Base-by-base conservation (phyloP, 192 early-diverging fungal genomes). In the Coemansia furcata region DNA sequence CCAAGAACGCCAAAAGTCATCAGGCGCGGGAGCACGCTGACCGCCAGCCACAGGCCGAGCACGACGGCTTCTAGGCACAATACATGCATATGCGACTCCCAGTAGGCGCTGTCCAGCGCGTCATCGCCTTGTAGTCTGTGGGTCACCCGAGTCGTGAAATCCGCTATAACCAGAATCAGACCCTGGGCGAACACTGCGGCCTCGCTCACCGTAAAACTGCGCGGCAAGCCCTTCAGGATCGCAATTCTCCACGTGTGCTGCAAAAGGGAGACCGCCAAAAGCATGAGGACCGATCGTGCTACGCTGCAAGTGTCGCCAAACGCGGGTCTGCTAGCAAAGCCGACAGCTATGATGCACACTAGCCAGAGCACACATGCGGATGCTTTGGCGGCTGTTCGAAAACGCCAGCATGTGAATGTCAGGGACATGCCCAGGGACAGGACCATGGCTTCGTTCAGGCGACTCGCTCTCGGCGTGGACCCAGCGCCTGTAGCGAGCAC, bases 171-270 rank as follows among this genome's bases (percentile, higher is more conserved):
- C 30, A 74, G 35, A 19, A 44, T 14, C 10, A 62, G 32, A 8
- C 67, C 67, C 66, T 82, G 80, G 23, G 67, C 64, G 0, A 57
- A 29, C 10, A 67, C 71, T 3, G 75, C 66, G 6, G 80, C 75
- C 60, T 82, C 80, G 46, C 80, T 75, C 19, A 77, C 38, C 44
- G 80, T 77, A 33, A 82, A 74, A 62, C 80, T 77, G 32, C 63
- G 63, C 30, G 75, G 68, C 33, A 82, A 15, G 14, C 8, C 6
- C 12, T 14, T 29, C 8, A 74, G 35, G 1, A 63, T 10, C 21
- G 26, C 17, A 4, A 4, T 55, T 17, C 50, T 62, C 23, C 26
- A 9, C 50, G 6, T 1, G 7, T 60, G 32, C 55, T 68, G 65
- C 23, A 55, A 35, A 21, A n/a, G 5, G 12, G 21, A 60, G 30